Evolutionary conservation across 2,329 filamentous ascomycete genomes (phyloP), one percentile per base, ranked within the genome.

Genomic region (Cordyceps cateniannulata): DNA sequence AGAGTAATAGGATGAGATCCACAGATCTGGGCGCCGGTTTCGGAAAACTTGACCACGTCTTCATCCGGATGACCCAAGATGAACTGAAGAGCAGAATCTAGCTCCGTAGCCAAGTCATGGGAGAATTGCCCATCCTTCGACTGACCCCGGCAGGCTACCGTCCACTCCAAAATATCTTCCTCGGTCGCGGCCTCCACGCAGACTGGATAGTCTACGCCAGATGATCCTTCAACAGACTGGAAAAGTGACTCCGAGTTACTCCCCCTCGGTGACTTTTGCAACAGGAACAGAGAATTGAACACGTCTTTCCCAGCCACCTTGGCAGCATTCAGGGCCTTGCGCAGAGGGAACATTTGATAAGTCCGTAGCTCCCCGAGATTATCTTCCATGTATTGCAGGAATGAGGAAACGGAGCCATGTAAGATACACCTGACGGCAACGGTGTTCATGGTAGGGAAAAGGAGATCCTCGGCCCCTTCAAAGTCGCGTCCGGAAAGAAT

Each of bases 371-470:
- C 80, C 1, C 80, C 78, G 72, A 90, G 83, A 63, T 83, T 87
- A 2, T 86, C 82, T 68, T 96, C 91, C 65, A 92, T 80, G 68
- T 93, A 89, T 14, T 77, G 79, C 29, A 96, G 74, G 74, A 96
- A 86, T 0, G 86, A 81, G 0, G 71, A 65, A 0, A 82, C 75
- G 0, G 80, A 85, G 1, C 90, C 90, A 66, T 95, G 89, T 2
- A 96, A 71, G 3, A 93, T 79, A 1, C 82, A 82, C 12, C 92
- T 82, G 8, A 96, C 79, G 0, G 88, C 84, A 0, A 96, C 86
- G 0, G 93, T 96, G 69, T 96, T 97, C 90, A 97, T 96, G 0
- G 89, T 91, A 0, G 93, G 93, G 67, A 96, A 97, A 69, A 93
- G 79, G 14, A 93, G 73, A 27, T 83, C 72, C 48, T 89, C 83